Evolutionary conservation across 306 rosid species (phyloP), one percentile per base, ranked within the genome.

Genomic region (Bauhinia variegata): DNA sequence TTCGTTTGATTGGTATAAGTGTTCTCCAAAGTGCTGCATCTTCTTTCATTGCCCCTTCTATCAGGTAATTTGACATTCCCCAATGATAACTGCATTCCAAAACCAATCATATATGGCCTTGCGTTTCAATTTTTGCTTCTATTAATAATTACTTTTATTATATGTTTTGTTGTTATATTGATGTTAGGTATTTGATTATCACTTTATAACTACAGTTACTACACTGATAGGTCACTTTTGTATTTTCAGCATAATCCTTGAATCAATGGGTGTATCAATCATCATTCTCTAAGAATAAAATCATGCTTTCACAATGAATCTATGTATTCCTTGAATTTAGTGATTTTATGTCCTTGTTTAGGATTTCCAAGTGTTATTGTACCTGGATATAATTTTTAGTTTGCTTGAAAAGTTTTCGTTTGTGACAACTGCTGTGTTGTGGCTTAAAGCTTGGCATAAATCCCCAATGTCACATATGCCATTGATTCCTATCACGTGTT

Each of bases 21-120:
- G 84, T 85, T 67, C 87, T 90, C 55, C 95, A 90, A 77, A 90
- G 96, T 79, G 85, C 83, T 18, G 96, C 92, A 47, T 87, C 93
- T 53, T 88, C 96, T 44, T 83, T 90, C 36, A 67, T 90, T 84
- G 96, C 96, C 58, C 96, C 96, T 74, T 87, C 96, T 66, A 69
- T 90, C 75, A 89, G 91, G 96, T 90, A 78, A 67, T 76, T 62
- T 71, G 49, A 11, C 42, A 56, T 66, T 56, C 60, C 39, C 43
- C 56, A n/a, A 54, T 69, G 60, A 44, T 31, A 19, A 2, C 31
- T 39, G 72, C 19, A 59, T 39, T 39, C n/a, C 34, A 17, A 54
- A 67, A 17, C 53, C 16, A 41, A 31, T 43, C n/a, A 12, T 18
- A 8, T 41, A 17, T 57, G 55, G 47, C 37, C 50, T 15, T n/a